Base-by-base conservation (phyloP, 352 stramenopile species). In the Paralagenidium karlingii region DNA sequence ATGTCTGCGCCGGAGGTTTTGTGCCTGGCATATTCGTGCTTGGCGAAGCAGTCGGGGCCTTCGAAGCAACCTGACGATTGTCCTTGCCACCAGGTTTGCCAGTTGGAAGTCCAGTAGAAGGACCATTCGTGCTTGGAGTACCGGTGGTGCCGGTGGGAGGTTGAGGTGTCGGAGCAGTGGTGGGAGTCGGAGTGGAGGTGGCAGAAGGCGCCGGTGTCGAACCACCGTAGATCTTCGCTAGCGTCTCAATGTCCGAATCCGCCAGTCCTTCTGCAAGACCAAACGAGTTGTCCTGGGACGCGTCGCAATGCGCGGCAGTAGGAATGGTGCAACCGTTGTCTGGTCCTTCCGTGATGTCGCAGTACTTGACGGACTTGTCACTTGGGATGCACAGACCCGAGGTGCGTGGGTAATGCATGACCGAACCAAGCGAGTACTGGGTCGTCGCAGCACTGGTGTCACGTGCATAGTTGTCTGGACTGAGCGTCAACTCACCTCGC, bases 381-480 rank as follows among this genome's bases (percentile, higher is more conserved):
- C 45, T 51, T 2, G 61, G 61, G 32, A 73, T 47, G 20, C 61
- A 73, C 37, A 73, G 49, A 8, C 55, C 61, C 2, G 61, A 62
- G 24, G 61, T 51, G 9, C 56, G 47, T 19, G 36, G 47, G 41
- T 73, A 73, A 42, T 73, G 61, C 61, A 73, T 73, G 40, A 73
- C 36, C 11, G 61, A 73, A 10, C 45, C 45, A 28, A 42, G 19
- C 40, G 68, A 57, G 44, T 73, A 68, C 26, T 40, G 1, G 1
- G 59, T 60, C 26, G 40, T 58, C 24, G 47, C 33, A 2, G 43
- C 58, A 13, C 29, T 34, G 20, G 26, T 42, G 25, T 65, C 53
- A 34, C 63, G 61, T 43, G 66, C 51, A 49, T 73, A 73, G 55
- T 73, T 73, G 45, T 73, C 59, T 8, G 57, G 42, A n/a, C 53